These are phyloP conservation scores for Boletus huronensis DNA, from an alignment of 768 basidiomycete genomes.

Conservation along the genomic window DNA sequence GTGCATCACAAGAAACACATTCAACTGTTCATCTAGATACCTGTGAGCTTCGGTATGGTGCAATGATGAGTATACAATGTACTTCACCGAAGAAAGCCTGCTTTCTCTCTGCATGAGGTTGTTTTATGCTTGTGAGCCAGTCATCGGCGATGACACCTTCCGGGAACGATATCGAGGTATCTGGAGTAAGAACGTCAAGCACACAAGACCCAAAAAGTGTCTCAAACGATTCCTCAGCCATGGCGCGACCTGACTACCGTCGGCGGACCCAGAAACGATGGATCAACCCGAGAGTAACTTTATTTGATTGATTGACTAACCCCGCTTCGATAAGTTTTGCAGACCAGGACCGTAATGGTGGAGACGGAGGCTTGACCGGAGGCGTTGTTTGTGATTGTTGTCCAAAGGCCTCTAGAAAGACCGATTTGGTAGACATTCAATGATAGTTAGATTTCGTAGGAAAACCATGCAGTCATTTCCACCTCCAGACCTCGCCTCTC, in stretches of 20 bases:
- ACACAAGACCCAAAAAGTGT: constrained; percentile 56
- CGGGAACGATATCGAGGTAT: constrained; percentile 61
- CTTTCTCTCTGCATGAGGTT: constrained; percentile 47
- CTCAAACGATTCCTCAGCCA: constrained; percentile 49
- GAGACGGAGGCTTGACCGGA: not conserved
- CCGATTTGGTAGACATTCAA: constrained; percentile 17
- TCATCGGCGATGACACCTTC: constrained; percentile 42
- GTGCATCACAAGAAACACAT: constrained; percentile 43
- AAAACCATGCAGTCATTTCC: constrained; percentile 44
- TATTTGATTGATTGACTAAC: not conserved
- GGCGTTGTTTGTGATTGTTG: constrained; percentile 18
- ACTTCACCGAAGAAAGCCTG: constrained; percentile 74
- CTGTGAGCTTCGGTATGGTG: constrained; percentile 15
- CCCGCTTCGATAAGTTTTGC: not conserved
- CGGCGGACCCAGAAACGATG: not conserved
- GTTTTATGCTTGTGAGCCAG: constrained; percentile 52
- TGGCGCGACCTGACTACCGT: not conserved
- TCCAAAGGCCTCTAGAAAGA: constrained; percentile 15
- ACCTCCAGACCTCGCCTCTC: constrained; percentile 48
- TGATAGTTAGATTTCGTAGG: constrained; percentile 2
- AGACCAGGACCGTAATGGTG: not conserved
- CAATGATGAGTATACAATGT: constrained; percentile 11
- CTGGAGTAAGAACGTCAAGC: constrained; percentile 63
- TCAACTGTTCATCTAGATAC: constrained; percentile 52
- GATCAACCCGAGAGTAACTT: not conserved